phyloP scores from a whole-genome alignment of 345 rosid genomes.

The Zanthoxylum bungeanum region DNA sequence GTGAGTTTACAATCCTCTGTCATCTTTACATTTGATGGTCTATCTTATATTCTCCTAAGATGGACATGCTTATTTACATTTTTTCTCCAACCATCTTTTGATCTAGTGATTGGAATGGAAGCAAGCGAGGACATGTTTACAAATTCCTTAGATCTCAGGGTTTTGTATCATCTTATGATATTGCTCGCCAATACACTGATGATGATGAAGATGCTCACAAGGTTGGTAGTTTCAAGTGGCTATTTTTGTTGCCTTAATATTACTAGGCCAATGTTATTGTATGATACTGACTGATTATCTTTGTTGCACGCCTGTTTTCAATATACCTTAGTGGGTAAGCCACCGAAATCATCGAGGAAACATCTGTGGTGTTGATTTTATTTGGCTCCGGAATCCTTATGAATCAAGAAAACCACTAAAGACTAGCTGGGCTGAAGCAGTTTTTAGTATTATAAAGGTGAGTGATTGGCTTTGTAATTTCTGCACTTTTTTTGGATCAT shows the following conservation, averaged over 20 bases:
- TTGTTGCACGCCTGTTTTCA: conserved; percentile 2
- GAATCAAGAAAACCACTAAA: conserved; percentile 49
- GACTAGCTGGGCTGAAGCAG: conserved; percentile 72
- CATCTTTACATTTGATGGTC: conserved; percentile 6
- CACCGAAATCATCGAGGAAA: conserved; percentile 95
- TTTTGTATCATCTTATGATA: conserved; percentile 86
- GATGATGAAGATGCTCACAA: conserved; percentile 79
- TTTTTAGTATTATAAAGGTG: conserved; percentile 68
- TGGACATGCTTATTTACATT: not conserved
- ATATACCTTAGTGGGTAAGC: conserved; percentile 76
- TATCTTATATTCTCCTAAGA: not conserved
- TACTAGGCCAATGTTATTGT: not conserved
- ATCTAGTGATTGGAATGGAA: conserved; percentile 99
- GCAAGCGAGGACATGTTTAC: conserved; percentile 96
- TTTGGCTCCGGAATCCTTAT: conserved; percentile 83
- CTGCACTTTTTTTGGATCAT: not conserved
- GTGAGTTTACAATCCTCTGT: conserved; percentile 32
- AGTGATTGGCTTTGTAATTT: conserved; percentile 13
- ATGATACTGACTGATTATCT: conserved; percentile 5
- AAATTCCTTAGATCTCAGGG: conserved; percentile 94
- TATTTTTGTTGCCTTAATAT: not conserved
- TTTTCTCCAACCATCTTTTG: conserved; percentile 10
- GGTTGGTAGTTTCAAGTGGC: conserved; percentile 35
- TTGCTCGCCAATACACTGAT: conserved; percentile 82
- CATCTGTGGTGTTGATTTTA: conserved; percentile 97